Evolutionary conservation across 2,329 filamentous ascomycete genomes (phyloP).

Genomic region (Penicillium verrucosum): DNA sequence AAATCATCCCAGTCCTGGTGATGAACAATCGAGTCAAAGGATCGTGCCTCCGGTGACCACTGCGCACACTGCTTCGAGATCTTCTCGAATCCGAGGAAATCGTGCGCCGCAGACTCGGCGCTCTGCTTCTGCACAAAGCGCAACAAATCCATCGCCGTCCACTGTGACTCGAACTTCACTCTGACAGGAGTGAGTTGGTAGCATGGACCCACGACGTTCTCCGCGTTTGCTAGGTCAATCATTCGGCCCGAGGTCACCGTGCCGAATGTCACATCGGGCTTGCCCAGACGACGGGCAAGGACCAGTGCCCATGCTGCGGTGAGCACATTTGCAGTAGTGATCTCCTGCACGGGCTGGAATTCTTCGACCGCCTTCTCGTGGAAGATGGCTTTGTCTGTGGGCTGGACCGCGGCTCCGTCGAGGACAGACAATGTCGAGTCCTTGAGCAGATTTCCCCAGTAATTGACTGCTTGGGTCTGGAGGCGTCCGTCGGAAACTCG

Average conservation of each 20-base stretch:
- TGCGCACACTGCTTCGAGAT: constrained; percentile 49
- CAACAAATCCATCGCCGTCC: constrained; percentile 51
- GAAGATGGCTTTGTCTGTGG: constrained; percentile 27
- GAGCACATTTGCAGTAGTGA: constrained; percentile 60
- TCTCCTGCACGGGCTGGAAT: constrained; percentile 48
- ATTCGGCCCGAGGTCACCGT: constrained; percentile 62
- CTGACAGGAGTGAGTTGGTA: constrained; percentile 56
- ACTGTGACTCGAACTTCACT: constrained; percentile 49
- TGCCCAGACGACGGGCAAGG: constrained; percentile 51
- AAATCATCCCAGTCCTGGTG: constrained; percentile 62
- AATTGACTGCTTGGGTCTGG: constrained; percentile 47
- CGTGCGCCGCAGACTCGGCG: constrained; percentile 51
- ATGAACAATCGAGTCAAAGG: constrained; percentile 55
- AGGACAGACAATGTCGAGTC: constrained; percentile 48
- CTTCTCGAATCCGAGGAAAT: constrained; percentile 52
- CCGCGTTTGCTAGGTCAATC: constrained; percentile 51
- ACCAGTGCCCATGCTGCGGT: constrained; percentile 62
- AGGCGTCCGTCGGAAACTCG: constrained; percentile 28
- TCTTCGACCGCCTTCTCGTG: constrained; percentile 31
- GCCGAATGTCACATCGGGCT: constrained; percentile 59
- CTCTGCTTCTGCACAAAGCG: constrained; percentile 52
- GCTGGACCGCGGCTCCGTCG: constrained; percentile 13
- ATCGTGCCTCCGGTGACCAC: constrained; percentile 41
- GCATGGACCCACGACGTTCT: constrained; percentile 59
- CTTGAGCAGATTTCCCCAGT: constrained; percentile 53